Evolutionary conservation across 1,139 yeast genomes (phyloP).

Genomic region (Lodderomyces metapsilosis): DNA sequence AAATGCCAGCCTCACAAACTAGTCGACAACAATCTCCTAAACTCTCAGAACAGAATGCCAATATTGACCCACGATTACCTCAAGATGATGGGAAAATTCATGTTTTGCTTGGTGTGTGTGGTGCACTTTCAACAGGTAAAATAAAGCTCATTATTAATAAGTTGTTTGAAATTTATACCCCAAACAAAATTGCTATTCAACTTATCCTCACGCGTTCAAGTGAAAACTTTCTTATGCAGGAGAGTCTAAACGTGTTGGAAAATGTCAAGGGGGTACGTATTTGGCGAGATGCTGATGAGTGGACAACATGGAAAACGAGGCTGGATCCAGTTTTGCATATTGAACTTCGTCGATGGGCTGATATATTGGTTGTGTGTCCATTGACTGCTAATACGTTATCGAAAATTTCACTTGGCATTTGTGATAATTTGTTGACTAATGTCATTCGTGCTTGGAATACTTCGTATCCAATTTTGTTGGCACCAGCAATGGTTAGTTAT

Average conservation of each 20-base stretch:
- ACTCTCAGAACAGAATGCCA: conserved; percentile 48
- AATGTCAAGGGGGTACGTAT: conserved; percentile 50
- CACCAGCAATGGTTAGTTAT: conserved; percentile 93
- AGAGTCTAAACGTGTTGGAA: conserved; percentile 42
- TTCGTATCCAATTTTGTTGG: conserved; percentile 79
- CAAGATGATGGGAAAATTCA: conserved; percentile 91
- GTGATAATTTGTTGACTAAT: conserved; percentile 84
- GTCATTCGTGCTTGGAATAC: conserved; percentile 93
- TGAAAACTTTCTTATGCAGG: conserved; percentile 72
- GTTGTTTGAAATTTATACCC: conserved; percentile 75
- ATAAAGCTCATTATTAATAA: conserved; percentile 72
- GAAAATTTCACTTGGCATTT: conserved; percentile 85
- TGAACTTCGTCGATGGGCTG: conserved; percentile 95
- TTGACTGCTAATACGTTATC: conserved; percentile 87
- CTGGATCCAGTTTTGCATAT: conserved; percentile 92
- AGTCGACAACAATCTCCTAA: conserved; percentile 5
- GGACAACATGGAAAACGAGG: conserved; percentile 83
- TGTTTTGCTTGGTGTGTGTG: conserved; percentile 85
- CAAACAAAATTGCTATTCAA: conserved; percentile 73
- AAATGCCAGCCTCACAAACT: conserved; percentile 11
- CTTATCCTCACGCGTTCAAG: conserved; percentile 79
- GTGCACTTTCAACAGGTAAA: conserved; percentile 78
- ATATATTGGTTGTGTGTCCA: conserved; percentile 83
- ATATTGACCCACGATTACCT: conserved; percentile 77
- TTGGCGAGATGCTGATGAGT: conserved; percentile 91